Percentiles rank a stretch among this genome's conserved stretches.
Evolutionary conservation across 345 rosid genomes (phyloP).

Genomic region (Brassica incana): DNA sequence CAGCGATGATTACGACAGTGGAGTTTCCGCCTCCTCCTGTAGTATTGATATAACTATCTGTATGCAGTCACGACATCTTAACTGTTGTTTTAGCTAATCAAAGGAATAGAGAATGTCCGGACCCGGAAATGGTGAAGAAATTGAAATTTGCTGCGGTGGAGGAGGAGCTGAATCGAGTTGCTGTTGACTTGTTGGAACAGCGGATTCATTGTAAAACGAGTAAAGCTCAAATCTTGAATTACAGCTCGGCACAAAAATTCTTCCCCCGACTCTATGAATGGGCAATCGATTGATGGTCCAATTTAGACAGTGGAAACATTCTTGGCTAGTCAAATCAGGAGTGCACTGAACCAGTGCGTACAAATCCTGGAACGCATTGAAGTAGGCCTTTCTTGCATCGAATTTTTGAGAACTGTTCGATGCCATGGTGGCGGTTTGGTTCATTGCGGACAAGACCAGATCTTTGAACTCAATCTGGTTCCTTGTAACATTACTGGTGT

Average conservation of each 20-base stretch:
- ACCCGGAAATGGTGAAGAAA: neutral
- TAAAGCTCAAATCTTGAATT: neutral
- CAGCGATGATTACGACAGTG: conserved; percentile 30
- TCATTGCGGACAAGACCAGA: too few relatives aligned
- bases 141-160: neutral
- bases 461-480: neutral
- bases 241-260: conserved; percentile 2
- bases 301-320: conserved; percentile 34
- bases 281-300: neutral
- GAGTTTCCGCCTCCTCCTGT: conserved; percentile 33
- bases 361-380: neutral
- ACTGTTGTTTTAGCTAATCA: neutral
- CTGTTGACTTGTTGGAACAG: neutral
- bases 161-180: neutral
- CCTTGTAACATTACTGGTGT: too few relatives aligned
- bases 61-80: too few relatives aligned
- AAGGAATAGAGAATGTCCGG: neutral
- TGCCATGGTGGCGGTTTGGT: too few relatives aligned
- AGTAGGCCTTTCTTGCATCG: neutral
- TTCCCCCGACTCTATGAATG: conserved; percentile 28
- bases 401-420: too few relatives aligned
- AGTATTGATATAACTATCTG: neutral
- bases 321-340: conserved; percentile 30
- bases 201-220: neutral
- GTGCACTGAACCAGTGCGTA: conserved; percentile 51